phyloP scores from a whole-genome alignment of 1,284 basidiomycete genomes.

The Naganishia liquefaciens region DNA sequence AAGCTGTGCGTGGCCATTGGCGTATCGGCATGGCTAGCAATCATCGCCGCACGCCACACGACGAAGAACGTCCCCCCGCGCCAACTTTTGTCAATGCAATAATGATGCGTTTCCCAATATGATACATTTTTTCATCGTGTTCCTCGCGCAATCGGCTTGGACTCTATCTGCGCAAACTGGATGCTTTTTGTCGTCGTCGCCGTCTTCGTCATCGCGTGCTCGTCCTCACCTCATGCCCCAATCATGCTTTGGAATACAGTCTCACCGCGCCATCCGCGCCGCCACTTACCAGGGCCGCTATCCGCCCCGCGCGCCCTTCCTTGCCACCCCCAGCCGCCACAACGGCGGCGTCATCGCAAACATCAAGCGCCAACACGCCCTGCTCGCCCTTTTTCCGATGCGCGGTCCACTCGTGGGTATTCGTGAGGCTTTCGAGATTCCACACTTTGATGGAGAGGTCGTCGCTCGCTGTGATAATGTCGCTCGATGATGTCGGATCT shows the following conservation, averaged over 20 bases:
- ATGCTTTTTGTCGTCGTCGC: not conserved
- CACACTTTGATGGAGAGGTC: slow-evolving; percentile 94
- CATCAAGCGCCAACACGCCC: slow-evolving; percentile 84
- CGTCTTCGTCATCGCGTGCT: not conserved
- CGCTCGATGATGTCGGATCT: slow-evolving; percentile 67
- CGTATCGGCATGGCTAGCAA: too few species aligned
- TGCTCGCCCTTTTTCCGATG: slow-evolving; percentile 86
- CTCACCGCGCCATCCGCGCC: slow-evolving; percentile 36
- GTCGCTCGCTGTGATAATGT: slow-evolving; percentile 84
- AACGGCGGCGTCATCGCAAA: slow-evolving; percentile 47
- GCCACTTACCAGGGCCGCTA: slow-evolving; percentile 29
- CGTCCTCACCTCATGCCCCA: not conserved
- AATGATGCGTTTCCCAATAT: slow-evolving; percentile 4
- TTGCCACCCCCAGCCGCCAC: slow-evolving; percentile 10
- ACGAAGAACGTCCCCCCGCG: too few species aligned
- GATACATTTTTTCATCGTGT: not conserved
- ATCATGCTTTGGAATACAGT: slow-evolving; percentile 31
- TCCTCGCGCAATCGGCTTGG: not conserved
- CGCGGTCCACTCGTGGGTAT: slow-evolving; percentile 82
- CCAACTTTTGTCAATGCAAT: slow-evolving; percentile 1
- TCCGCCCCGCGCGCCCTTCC: slow-evolving; percentile 3
- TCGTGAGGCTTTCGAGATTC: slow-evolving; percentile 69
- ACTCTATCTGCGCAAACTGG: slow-evolving; percentile 1
- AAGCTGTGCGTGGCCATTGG: too few species aligned
- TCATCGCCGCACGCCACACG: too few species aligned